phyloP scores from a whole-genome alignment of 176 grass and related monocot species.

The Pontederia crassipes region DNA sequence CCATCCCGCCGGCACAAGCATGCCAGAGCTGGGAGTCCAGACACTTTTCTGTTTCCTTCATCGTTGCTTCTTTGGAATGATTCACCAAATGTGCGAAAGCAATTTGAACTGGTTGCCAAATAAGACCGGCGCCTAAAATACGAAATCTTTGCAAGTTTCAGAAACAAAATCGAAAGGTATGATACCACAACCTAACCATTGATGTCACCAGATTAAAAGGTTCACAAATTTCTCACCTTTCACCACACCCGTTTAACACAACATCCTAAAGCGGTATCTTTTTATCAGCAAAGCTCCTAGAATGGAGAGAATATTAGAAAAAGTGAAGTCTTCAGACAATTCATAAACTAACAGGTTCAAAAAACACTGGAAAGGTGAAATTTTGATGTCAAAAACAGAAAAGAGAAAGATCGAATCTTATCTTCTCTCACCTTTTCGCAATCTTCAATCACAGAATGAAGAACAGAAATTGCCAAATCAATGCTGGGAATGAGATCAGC shows the following conservation, averaged over 20 bases:
- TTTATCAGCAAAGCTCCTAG: too few relatives aligned
- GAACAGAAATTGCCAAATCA: background rate
- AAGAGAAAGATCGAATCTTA: background rate
- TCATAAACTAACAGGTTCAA: background rate
- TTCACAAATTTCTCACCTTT: background rate
- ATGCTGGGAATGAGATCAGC: background rate
- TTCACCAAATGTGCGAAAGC: constrained; percentile 1
- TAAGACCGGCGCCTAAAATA: background rate
- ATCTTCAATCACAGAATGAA: background rate
- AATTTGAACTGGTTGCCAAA: background rate
- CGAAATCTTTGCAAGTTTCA: background rate
- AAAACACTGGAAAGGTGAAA: background rate
- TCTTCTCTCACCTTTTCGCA: background rate
- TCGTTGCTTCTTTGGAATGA: constrained; percentile 20
- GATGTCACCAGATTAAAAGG: background rate
- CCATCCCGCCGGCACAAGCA: constrained; percentile 79
- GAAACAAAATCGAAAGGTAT: background rate
- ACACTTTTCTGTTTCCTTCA: constrained; percentile 48
- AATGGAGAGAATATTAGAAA: too few relatives aligned
- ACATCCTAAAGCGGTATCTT: too few relatives aligned
- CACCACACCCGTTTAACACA: background rate
- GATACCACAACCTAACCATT: background rate
- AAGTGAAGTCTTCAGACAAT: too few relatives aligned
- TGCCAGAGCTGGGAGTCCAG: constrained; percentile 88
- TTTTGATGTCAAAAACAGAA: background rate